These are phyloP conservation scores for Allodekkera sacchari DNA, from an alignment of 805 yeast species.

Conservation along the genomic window DNA sequence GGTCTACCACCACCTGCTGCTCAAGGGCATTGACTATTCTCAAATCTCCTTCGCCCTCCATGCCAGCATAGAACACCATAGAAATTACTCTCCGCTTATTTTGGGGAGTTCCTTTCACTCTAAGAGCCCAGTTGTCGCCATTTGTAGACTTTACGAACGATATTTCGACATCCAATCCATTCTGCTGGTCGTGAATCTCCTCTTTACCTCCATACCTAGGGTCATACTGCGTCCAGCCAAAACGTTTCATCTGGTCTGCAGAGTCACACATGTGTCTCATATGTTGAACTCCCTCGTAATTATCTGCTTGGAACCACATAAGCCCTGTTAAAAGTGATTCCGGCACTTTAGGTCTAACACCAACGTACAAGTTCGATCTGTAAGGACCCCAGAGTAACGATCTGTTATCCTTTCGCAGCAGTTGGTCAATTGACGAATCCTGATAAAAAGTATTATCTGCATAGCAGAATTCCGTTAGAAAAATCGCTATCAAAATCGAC, in stretches of 20 bases:
- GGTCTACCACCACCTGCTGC: constrained; percentile 26
- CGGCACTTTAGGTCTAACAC: constrained; percentile 77
- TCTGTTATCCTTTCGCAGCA: constrained; percentile 35
- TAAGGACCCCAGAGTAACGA: constrained; percentile 89
- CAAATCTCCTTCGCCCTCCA: constrained; percentile 54
- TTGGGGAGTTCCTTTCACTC: constrained; percentile 58
- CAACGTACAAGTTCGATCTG: constrained; percentile 78
- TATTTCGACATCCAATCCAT: constrained; percentile 53
- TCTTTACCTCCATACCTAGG: constrained; percentile 85
- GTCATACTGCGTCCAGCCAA: constrained; percentile 85
- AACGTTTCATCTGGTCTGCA: constrained; percentile 57
- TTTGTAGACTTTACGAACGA: constrained; percentile 74
- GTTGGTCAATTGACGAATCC: too few species aligned
- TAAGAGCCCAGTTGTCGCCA: constrained; percentile 67
- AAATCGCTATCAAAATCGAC: too few species aligned
- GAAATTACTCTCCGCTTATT: constrained; percentile 46
- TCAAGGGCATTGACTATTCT: constrained; percentile 23
- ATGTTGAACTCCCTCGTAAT: constrained; percentile 40
- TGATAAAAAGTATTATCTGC: too few species aligned
- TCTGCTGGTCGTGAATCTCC: constrained; percentile 56
- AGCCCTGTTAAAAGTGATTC: constrained; percentile 68
- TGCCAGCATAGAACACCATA: constrained; percentile 68
- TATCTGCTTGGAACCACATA: constrained; percentile 77
- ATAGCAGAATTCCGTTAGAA: too few species aligned
- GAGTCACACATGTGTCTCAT: constrained; percentile 74